Evolutionary conservation across 2,329 filamentous ascomycete species (phyloP).

Genomic region (Stachybotrys echinatus): DNA sequence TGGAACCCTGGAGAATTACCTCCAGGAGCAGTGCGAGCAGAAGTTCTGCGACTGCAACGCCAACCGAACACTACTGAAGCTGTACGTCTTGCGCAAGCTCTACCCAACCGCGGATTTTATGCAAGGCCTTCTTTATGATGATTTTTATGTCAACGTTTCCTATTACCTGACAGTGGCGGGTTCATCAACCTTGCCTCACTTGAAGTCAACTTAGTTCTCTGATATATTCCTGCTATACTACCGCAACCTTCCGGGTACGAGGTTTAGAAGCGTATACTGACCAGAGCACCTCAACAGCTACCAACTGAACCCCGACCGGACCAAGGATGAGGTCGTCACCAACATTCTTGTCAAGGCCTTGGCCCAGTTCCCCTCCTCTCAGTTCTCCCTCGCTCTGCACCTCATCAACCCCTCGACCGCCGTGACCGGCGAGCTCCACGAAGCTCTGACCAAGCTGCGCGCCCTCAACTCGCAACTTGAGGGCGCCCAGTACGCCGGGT

Average conservation of each 20-base stretch:
- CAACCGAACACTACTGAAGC: conserved; percentile 90
- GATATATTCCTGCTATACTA: conserved; percentile 32
- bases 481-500: conserved; percentile 81
- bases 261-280: neutral
- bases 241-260: neutral
- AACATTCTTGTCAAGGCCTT: conserved; percentile 98
- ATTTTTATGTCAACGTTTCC: conserved; percentile 83
- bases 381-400: conserved; percentile 91
- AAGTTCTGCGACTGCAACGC: conserved; percentile 94
- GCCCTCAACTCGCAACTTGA: conserved; percentile 82
- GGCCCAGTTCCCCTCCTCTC: conserved; percentile 92
- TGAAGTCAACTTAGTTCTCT: conserved; percentile 74
- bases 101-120: conserved; percentile 2
- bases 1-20: conserved; percentile 87
- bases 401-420: conserved; percentile 79
- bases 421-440: conserved; percentile 67
- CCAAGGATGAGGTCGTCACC: conserved; percentile 95
- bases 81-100: conserved; percentile 56
- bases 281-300: conserved; percentile 54
- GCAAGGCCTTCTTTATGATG: conserved; percentile 61
- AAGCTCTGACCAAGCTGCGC: conserved; percentile 86
- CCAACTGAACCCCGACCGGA: conserved; percentile 98
- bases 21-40: conserved; percentile 90
- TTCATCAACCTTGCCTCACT: conserved; percentile 39
- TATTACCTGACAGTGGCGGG: conserved; percentile 82